phyloP scores from a whole-genome alignment of 306 rosid genomes.

The Hippophae gyantsensis region DNA sequence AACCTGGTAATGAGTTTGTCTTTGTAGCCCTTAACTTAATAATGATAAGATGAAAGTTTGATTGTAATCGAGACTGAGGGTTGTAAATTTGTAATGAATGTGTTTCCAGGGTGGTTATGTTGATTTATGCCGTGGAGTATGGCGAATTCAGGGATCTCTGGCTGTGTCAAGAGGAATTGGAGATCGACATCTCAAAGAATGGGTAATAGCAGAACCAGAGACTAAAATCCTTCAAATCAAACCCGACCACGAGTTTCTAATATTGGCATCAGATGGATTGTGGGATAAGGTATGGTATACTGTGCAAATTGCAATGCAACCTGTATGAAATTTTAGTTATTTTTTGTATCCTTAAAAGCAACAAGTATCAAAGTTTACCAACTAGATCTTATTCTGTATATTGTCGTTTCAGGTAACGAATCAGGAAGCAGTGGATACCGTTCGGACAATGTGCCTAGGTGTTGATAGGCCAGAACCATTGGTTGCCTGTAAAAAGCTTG shows the following conservation, averaged over 20 bases:
- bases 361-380: neutral
- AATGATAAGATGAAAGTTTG: neutral
- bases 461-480: slow-evolving; percentile 1
- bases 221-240: slow-evolving; percentile 20
- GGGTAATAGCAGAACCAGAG: slow-evolving; percentile 35
- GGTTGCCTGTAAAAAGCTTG: slow-evolving; percentile 23
- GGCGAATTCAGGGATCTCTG: slow-evolving; percentile 37
- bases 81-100: neutral
- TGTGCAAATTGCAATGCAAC: neutral
- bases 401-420: slow-evolving; percentile 18
- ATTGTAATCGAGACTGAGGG: neutral
- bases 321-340: neutral
- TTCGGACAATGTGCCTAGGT: neutral
- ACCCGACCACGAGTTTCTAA: slow-evolving; percentile 26
- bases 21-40: neutral
- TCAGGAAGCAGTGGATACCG: slow-evolving; percentile 36
- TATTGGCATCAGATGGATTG: slow-evolving; percentile 35
- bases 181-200: slow-evolving; percentile 31
- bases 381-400: neutral
- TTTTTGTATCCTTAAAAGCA: neutral
- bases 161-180: slow-evolving; percentile 39
- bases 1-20: slow-evolving; percentile 13
- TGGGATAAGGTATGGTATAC: slow-evolving; percentile 28
- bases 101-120: slow-evolving; percentile 34
- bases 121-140: slow-evolving; percentile 27